Evolutionary conservation across 352 stramenopile genomes (phyloP).

Genomic region (Pythium apleroticum): DNA sequence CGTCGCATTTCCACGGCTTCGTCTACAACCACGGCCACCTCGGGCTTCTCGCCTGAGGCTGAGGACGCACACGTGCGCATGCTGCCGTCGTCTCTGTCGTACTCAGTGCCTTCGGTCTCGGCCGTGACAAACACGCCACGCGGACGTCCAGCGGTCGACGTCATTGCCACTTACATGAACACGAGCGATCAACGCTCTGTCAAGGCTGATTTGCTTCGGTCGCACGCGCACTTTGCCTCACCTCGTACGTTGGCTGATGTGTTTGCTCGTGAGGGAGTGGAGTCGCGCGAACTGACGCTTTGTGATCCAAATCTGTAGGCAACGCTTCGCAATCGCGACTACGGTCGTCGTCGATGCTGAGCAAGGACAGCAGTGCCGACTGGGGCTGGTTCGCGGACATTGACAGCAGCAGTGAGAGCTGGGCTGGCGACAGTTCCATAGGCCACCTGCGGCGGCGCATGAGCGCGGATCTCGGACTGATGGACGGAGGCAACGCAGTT

Average conservation of each 20-base stretch:
- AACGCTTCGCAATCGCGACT: constrained; percentile 40
- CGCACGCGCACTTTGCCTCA: constrained; percentile 72
- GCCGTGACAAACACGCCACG: constrained; percentile 65
- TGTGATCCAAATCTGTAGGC: constrained; percentile 12
- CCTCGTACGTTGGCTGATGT: constrained; percentile 36
- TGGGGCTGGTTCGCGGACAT: constrained; percentile 90
- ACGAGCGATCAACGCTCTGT: constrained; percentile 73
- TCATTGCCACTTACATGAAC: constrained; percentile 91
- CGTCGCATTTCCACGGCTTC: constrained; percentile 50
- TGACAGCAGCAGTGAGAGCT: constrained; percentile 84
- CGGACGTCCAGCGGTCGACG: constrained; percentile 69
- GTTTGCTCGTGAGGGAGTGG: neutral
- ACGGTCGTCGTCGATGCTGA: constrained; percentile 66
- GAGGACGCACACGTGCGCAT: constrained; percentile 34
- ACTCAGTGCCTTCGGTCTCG: constrained; percentile 64
- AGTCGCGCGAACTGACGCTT: constrained; percentile 25
- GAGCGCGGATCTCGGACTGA: constrained; percentile 69
- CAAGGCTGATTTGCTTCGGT: constrained; percentile 77
- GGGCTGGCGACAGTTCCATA: constrained; percentile 66
- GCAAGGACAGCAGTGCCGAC: constrained; percentile 78
- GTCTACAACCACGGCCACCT: constrained; percentile 38
- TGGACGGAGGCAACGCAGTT: constrained; percentile 57
- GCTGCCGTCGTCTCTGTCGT: constrained; percentile 59
- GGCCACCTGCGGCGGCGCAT: constrained; percentile 61
- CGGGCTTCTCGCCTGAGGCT: constrained; percentile 30